phyloP scores from a whole-genome alignment of 2,329 filamentous ascomycete genomes.

The Cladobotryum mycophilum region DNA sequence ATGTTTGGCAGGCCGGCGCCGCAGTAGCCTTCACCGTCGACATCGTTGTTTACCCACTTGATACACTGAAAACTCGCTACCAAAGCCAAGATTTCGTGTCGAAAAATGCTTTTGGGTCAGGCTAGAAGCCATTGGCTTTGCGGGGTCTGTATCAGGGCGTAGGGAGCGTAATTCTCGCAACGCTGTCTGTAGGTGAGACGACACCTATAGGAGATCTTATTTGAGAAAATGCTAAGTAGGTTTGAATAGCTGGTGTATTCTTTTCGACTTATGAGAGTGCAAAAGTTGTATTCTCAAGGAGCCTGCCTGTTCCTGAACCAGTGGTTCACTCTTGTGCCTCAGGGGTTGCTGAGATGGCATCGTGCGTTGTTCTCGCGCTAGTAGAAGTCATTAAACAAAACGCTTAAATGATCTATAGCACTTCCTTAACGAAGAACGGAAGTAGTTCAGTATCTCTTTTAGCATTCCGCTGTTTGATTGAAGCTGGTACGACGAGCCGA shows the following conservation, averaged over 20 bases:
- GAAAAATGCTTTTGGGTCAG: slow-evolving; percentile 54
- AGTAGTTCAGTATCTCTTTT: slow-evolving; percentile 38
- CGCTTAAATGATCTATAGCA: slow-evolving; percentile 66
- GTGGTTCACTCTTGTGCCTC: slow-evolving; percentile 69
- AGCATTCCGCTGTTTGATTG: slow-evolving; percentile 43
- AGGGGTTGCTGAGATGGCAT: slow-evolving; percentile 71
- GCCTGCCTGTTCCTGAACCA: slow-evolving; percentile 56
- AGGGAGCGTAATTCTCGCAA: slow-evolving; percentile 77
- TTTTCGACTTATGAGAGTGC: slow-evolving; percentile 83
- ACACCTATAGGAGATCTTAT: background rate
- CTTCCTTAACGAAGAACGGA: slow-evolving; percentile 13
- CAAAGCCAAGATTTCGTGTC: slow-evolving; percentile 71
- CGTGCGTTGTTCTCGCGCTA: slow-evolving; percentile 79
- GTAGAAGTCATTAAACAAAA: slow-evolving; percentile 93
- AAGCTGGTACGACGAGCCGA: slow-evolving; percentile 47
- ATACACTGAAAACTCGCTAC: slow-evolving; percentile 82
- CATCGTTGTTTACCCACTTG: slow-evolving; percentile 77
- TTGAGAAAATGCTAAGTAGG: background rate
- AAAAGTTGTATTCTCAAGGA: slow-evolving; percentile 54
- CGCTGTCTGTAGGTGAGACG: slow-evolving; percentile 71
- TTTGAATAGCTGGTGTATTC: slow-evolving; percentile 64
- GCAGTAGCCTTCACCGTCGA: slow-evolving; percentile 82
- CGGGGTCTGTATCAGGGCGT: slow-evolving; percentile 81
- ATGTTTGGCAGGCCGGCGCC: slow-evolving; percentile 61
- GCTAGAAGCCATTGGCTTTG: slow-evolving; percentile 49